A percentile compares a stretch with the other conserved stretches of the same genome.
Conservation (phyloP, 2,329 filamentous ascomycete species). For the Pseudofabraea citricarpa region DNA sequence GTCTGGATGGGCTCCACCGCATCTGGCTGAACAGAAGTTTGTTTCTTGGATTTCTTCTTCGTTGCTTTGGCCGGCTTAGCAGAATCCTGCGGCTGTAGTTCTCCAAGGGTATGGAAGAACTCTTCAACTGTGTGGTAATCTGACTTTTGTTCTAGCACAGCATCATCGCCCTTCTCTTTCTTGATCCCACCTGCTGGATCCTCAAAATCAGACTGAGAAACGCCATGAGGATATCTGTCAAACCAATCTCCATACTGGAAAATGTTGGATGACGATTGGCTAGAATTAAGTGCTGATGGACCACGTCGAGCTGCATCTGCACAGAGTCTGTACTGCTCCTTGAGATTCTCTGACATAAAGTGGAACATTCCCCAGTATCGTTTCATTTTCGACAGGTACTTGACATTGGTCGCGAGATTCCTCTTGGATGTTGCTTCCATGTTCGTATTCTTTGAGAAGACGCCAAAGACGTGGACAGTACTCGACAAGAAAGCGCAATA, state of each 20-base stretch:
- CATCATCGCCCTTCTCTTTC: conserved; percentile 79
- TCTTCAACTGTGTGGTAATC: conserved; percentile 93
- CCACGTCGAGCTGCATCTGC: conserved; percentile 75
- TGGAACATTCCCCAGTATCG: conserved; percentile 98
- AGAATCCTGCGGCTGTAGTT: conserved; percentile 42
- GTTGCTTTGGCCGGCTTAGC: conserved; percentile 11
- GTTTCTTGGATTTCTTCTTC: conserved; percentile 38
- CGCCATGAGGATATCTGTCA: conserved; percentile 86
- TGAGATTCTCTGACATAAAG: conserved; percentile 89
- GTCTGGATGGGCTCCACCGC: conserved; percentile 18
- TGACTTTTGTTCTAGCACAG: conserved; percentile 80
- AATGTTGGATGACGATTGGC: conserved; percentile 54
- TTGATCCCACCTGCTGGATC: conserved; percentile 64
- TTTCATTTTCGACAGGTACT: conserved; percentile 91
- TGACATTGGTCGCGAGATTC: conserved; percentile 82
- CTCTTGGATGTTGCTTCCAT: conserved; percentile 76
- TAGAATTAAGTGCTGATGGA: conserved; percentile 38
- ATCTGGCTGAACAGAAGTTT: conserved; percentile 17
- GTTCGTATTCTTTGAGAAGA: conserved; percentile 76
- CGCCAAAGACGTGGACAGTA: conserved; percentile 89
- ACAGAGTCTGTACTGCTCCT: conserved; percentile 80
- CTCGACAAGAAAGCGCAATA: conserved; percentile 93
- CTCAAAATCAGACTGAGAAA: conserved; percentile 78
- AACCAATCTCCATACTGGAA: conserved; percentile 99
- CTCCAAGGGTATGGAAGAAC: conserved; percentile 79